A percentile compares a stretch with the other conserved stretches of the same genome.
Conservation (phyloP, 352 stramenopile genomes). For the Globisporangium alternatum region DNA sequence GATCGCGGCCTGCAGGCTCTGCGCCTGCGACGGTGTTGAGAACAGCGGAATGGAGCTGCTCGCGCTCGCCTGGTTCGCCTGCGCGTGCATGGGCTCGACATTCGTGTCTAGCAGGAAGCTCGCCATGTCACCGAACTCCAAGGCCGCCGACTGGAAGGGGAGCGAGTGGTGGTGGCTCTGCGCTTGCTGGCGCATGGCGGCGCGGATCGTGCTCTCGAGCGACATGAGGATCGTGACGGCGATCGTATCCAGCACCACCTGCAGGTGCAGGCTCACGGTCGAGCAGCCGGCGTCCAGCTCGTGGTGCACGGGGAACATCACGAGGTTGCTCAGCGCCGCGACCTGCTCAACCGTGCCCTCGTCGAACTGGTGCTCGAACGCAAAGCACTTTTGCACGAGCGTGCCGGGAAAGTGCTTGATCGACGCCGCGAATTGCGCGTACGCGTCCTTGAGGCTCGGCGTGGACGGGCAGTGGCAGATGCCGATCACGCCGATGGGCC, state of each 20-base stretch:
- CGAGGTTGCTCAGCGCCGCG: conserved; percentile 53
- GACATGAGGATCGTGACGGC: conserved; percentile 82
- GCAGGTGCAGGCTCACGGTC: conserved; percentile 76
- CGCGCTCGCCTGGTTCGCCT: conserved; percentile 24
- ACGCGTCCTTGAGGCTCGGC: conserved; percentile 46
- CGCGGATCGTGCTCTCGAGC: conserved; percentile 70
- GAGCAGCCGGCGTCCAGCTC: conserved; percentile 61
- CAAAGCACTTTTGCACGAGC: conserved; percentile 79
- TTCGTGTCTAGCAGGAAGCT: conserved; percentile 72
- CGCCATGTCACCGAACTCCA: conserved; percentile 35
- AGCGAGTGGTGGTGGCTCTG: conserved; percentile 15
- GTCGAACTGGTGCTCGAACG: conserved; percentile 82
- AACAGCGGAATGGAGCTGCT: conserved; percentile 23
- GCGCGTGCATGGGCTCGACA: conserved; percentile 46
- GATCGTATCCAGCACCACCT: conserved; percentile 79
- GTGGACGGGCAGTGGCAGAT: conserved; percentile 80
- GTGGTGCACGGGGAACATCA: conserved; percentile 83
- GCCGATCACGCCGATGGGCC: conserved; percentile 73
- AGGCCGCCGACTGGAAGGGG: conserved; percentile 13
- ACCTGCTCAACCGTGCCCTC: conserved; percentile 52
- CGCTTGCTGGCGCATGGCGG: conserved; percentile 45
- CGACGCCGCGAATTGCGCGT: conserved; percentile 65
- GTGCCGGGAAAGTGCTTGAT: conserved; percentile 63
- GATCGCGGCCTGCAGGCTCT: conserved; percentile 16
- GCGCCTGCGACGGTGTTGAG: background rate